Conservation (phyloP, 2,329 filamentous ascomycete genomes). For the Fusarium sp. region DNA sequence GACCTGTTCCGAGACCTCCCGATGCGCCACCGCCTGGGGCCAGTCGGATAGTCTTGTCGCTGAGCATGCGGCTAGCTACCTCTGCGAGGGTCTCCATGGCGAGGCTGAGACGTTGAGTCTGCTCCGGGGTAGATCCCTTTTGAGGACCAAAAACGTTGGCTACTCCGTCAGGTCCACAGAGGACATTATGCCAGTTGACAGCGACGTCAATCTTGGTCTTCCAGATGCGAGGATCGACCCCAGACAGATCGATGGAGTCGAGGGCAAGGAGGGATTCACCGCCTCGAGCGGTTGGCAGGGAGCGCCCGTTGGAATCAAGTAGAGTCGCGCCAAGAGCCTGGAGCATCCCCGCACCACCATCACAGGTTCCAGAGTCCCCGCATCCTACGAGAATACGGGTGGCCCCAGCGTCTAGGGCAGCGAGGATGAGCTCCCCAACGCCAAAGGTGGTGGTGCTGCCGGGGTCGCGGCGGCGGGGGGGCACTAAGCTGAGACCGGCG, state of each 20-base stretch:
- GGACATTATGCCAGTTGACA: slow-evolving; percentile 64
- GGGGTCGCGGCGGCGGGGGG: slow-evolving; percentile 57
- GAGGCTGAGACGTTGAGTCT: slow-evolving; percentile 56
- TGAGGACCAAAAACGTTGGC: slow-evolving; percentile 64
- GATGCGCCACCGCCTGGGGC: slow-evolving; percentile 63
- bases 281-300: slow-evolving; percentile 55
- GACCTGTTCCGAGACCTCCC: slow-evolving; percentile 64
- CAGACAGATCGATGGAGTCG: slow-evolving; percentile 54
- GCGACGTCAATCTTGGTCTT: slow-evolving; percentile 59
- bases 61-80: slow-evolving; percentile 50
- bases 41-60: slow-evolving; percentile 50
- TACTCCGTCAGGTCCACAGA: slow-evolving; percentile 62
- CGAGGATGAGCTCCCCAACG: slow-evolving; percentile 61
- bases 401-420: slow-evolving; percentile 60
- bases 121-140: slow-evolving; percentile 60
- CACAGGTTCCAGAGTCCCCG: slow-evolving; percentile 66
- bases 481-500: slow-evolving; percentile 63
- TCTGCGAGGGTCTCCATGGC: slow-evolving; percentile 58
- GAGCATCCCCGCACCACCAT: slow-evolving; percentile 66
- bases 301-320: slow-evolving; percentile 51
- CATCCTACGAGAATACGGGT: slow-evolving; percentile 63
- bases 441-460: slow-evolving; percentile 63
- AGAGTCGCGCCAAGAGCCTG: slow-evolving; percentile 63
- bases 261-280: slow-evolving; percentile 55
- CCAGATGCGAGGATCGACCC: slow-evolving; percentile 47